Evolutionary conservation across 495 filamentous ascomycete species (phyloP).

Genomic region (Filosporella fistucella): DNA sequence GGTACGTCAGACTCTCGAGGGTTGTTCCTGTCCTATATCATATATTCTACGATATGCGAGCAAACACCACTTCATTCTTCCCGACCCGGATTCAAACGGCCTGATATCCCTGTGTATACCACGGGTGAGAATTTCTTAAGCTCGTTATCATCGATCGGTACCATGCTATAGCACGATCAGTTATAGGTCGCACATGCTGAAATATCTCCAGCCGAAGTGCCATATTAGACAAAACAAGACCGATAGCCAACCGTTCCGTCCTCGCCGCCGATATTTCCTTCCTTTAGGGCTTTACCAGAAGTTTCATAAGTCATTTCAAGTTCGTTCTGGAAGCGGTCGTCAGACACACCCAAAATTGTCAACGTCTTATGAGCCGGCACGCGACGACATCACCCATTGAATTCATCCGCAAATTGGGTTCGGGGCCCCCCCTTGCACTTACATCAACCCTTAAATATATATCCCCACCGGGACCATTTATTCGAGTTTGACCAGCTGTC

Average conservation of each 20-base stretch:
- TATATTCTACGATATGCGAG: too few species aligned
- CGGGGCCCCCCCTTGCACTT: constrained; percentile 13
- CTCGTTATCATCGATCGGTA: neutral
- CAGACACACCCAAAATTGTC: constrained; percentile 9
- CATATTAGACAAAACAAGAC: neutral
- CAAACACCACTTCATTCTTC: too few species aligned
- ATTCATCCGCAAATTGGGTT: constrained; percentile 17
- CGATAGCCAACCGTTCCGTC: neutral
- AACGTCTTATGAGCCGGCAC: constrained; percentile 15
- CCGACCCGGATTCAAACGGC: too few species aligned
- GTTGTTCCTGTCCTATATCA: constrained; percentile 4
- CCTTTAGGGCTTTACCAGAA: neutral
- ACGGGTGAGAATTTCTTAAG: neutral
- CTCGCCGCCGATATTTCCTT: neutral
- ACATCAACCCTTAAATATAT: constrained; percentile 15
- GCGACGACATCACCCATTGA: constrained; percentile 15
- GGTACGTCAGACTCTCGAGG: too few species aligned
- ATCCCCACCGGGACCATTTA: constrained; percentile 8
- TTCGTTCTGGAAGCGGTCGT: neutral
- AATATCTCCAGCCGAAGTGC: constrained; percentile 1
- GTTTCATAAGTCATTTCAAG: too few species aligned
- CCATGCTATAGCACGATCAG: constrained; percentile 1
- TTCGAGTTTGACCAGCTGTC: constrained; percentile 7
- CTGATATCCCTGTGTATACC: neutral
- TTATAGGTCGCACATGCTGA: constrained; percentile 9